phyloP scores from a whole-genome alignment of 768 basidiomycete genomes.

The Trametes cinnabarina region DNA sequence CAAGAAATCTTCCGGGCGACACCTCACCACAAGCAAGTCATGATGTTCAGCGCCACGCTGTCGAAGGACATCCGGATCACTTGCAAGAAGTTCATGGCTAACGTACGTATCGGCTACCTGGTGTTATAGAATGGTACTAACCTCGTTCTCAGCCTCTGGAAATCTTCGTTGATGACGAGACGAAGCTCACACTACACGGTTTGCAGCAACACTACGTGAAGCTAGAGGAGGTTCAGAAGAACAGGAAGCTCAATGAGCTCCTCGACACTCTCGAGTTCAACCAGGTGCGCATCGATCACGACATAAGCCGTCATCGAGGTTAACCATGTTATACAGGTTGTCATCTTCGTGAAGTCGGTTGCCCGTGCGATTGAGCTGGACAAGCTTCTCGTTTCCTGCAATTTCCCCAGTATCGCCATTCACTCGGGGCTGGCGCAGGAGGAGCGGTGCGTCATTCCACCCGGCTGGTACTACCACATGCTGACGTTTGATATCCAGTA shows the following conservation, averaged over 20 bases:
- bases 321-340: slow-evolving; percentile 60
- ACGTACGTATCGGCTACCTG: slow-evolving; percentile 58
- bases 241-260: slow-evolving; percentile 94
- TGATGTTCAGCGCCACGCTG: slow-evolving; percentile 99
- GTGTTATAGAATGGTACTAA: background rate
- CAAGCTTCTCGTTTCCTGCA: slow-evolving; percentile 93
- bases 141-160: slow-evolving; percentile 75
- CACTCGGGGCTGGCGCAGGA: slow-evolving; percentile 94
- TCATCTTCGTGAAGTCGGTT: slow-evolving; percentile 99
- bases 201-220: slow-evolving; percentile 99
- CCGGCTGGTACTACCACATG: slow-evolving; percentile 5
- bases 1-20: slow-evolving; percentile 99
- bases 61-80: slow-evolving; percentile 96
- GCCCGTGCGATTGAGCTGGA: slow-evolving; percentile 95
- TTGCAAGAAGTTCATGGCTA: slow-evolving; percentile 99
- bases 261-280: slow-evolving; percentile 98
- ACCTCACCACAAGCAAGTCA: slow-evolving; percentile 99
- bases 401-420: slow-evolving; percentile 97
- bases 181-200: slow-evolving; percentile 96
- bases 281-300: slow-evolving; percentile 55
- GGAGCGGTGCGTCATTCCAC: slow-evolving; percentile 68
- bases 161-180: slow-evolving; percentile 99
- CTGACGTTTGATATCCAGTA: slow-evolving; percentile 45
- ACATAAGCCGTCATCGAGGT: background rate
- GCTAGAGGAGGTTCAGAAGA: slow-evolving; percentile 92